Evolutionary conservation across 148 eudicot genomes (phyloP), one percentile per base, ranked within the genome.

Genomic region (Chenopodium album): DNA sequence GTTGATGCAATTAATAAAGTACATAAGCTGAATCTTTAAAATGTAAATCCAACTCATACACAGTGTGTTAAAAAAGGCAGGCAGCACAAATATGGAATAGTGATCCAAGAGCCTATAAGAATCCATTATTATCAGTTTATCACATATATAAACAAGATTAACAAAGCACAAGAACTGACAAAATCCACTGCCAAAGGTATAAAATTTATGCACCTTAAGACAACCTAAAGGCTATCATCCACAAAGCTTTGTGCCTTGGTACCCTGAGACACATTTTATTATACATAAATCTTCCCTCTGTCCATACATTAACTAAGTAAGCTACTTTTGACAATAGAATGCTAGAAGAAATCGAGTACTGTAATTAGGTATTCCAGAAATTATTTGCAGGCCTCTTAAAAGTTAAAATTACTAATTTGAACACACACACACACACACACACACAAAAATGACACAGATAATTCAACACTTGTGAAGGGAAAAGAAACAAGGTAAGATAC

Each of bases 401-500:
- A 14, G 22, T 56, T 56, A 56, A 17, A 56, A 14, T 56, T 56
- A 56, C 62, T 41, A 66, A 67, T 26, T 67, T 14, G 32, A 81
- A 52, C 56, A 37, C 26, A 26, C 26, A 26, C 26, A 26, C 26
- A 26, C 26, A 26, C 26, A 26, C 26, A 26, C 26, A 34, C 37
- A 71, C n/a, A 56, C 12, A 56, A 56, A 3, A 74, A 41, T 62
- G 34, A 22, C 31, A 48, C 3, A 23, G 1, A 26, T 56, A n/a
- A 16, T 19, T 83, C 4, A 13, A 69, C 75, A 74, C 8, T 59
- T 75, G 26, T 26, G 46, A 32, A 66, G 3, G 32, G 3, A 62
- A 62, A 62, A 20, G 12, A 19, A 19, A 59, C 66, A 4, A 2
- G 2, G 54, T 60, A 80, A 44, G 65, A 26, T 80, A 94, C 98